Conservation (phyloP, 345 rosid species). For the Aurinia saxatilis region DNA sequence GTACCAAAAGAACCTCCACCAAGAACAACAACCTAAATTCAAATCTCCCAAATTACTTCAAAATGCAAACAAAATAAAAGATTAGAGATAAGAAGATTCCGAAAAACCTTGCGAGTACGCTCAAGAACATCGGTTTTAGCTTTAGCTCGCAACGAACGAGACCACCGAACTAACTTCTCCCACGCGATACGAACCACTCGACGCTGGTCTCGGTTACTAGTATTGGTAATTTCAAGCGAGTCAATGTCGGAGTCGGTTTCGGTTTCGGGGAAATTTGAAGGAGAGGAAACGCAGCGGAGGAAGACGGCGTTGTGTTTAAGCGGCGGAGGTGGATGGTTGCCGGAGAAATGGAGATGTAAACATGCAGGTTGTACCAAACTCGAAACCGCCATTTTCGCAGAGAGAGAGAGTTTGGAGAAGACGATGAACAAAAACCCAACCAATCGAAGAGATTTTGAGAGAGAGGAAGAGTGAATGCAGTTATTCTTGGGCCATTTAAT, state of each 20-base stretch:
- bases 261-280: constrained; percentile 4
- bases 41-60: not conserved
- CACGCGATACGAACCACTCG: constrained; percentile 71
- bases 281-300: constrained; percentile 28
- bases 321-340: constrained; percentile 1
- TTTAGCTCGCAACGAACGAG: constrained; percentile 78
- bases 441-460: constrained; percentile 13
- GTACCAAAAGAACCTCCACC: constrained; percentile 98
- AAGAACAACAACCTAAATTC: constrained; percentile 75
- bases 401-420: constrained; percentile 6
- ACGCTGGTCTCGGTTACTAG: constrained; percentile 40
- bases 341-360: constrained; percentile 27
- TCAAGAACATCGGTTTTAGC: constrained; percentile 67
- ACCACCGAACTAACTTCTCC: constrained; percentile 91
- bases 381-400: constrained; percentile 37
- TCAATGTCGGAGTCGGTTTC: constrained; percentile 9
- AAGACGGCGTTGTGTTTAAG: constrained; percentile 18
- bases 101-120: constrained; percentile 66
- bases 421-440: constrained; percentile 1
- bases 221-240: constrained; percentile 22
- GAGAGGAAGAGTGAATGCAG: not conserved
- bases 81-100: not conserved
- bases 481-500: not conserved
- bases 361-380: constrained; percentile 33
- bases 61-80: not conserved